Conservation (phyloP, 2,329 filamentous ascomycete genomes). For the Diplodia mutila region DNA sequence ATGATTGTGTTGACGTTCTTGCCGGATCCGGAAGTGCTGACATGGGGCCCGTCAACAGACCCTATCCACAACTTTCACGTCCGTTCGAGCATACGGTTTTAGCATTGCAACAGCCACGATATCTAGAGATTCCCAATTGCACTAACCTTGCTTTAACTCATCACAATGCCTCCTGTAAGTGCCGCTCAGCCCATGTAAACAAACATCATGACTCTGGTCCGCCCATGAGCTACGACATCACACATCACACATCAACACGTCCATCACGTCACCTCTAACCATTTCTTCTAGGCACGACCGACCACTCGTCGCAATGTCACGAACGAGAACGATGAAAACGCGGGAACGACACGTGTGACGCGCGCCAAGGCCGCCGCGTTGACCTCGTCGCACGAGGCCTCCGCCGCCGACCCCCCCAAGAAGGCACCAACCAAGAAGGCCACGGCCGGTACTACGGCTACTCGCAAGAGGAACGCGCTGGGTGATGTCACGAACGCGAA, state of each 20-base stretch:
- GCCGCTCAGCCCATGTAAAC: conserved; percentile 26
- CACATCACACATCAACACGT: conserved; percentile 8
- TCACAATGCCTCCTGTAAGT: conserved; percentile 63
- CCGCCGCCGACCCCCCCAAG: conserved; percentile 61
- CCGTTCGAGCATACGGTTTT: conserved; percentile 8
- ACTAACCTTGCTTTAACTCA: conserved; percentile 36
- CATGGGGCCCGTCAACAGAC: conserved; percentile 16
- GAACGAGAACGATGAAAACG: conserved; percentile 95
- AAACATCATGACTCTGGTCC: not conserved
- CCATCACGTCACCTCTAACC: conserved; percentile 45
- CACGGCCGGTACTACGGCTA: conserved; percentile 45
- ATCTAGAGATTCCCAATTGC: conserved; percentile 27
- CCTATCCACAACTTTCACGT: conserved; percentile 24
- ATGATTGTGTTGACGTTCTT: conserved; percentile 5
- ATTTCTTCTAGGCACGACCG: conserved; percentile 63
- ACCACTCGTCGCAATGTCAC: conserved; percentile 74
- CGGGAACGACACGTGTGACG: conserved; percentile 78
- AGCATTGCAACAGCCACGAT: conserved; percentile 11
- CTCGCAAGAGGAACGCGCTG: conserved; percentile 79
- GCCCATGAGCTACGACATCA: not conserved
- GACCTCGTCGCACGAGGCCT: conserved; percentile 50
- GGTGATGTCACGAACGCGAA: conserved; percentile 85
- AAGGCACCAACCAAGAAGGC: conserved; percentile 53
- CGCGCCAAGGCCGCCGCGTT: conserved; percentile 85
- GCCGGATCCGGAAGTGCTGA: conserved; percentile 24